These are phyloP conservation scores for Austroboletus olivaceoglutinosus DNA, from an alignment of 1,284 basidiomycete species.

Conservation along the genomic window DNA sequence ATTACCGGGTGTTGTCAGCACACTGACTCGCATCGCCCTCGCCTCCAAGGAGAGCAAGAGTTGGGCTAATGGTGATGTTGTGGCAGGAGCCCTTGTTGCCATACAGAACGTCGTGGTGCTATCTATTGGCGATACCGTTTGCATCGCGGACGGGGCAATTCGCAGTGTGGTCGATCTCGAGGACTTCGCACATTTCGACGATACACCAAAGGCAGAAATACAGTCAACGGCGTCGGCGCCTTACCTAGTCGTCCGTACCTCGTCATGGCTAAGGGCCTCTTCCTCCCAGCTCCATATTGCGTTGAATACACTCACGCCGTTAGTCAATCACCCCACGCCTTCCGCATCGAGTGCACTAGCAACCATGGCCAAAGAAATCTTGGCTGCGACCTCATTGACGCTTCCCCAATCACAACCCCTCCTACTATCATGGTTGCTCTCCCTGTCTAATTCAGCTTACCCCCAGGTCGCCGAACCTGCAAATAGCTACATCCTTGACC, in stretches of 20 bases:
- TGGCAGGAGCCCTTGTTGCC: conserved; percentile 55
- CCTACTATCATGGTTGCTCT: conserved; percentile 65
- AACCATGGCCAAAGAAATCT: conserved; percentile 52
- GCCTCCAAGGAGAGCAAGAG: conserved; percentile 52
- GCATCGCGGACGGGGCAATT: conserved; percentile 59
- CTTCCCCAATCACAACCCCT: conserved; percentile 64
- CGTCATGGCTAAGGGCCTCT: conserved; percentile 60
- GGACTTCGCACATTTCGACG: conserved; percentile 46
- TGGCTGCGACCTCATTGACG: conserved; percentile 54
- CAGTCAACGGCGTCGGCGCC: conserved; percentile 25
- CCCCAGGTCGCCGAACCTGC: conserved; percentile 37
- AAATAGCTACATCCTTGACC: conserved; percentile 41
- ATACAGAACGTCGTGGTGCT: conserved; percentile 56
- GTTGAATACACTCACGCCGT: conserved; percentile 57
- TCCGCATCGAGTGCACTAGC: conserved; percentile 58
- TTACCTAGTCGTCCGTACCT: conserved; percentile 50
- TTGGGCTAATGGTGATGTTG: conserved; percentile 64
- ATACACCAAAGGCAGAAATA: conserved; percentile 11
- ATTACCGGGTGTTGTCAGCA: conserved; percentile 78
- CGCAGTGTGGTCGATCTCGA: conserved; percentile 56
- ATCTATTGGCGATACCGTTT: conserved; percentile 64
- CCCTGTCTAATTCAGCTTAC: conserved; percentile 35
- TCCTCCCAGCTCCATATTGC: conserved; percentile 70
- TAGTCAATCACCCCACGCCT: conserved; percentile 64
- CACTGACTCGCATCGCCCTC: conserved; percentile 66